Conservation (phyloP, 2,329 filamentous ascomycete species). For the Colletotrichum sp. region DNA sequence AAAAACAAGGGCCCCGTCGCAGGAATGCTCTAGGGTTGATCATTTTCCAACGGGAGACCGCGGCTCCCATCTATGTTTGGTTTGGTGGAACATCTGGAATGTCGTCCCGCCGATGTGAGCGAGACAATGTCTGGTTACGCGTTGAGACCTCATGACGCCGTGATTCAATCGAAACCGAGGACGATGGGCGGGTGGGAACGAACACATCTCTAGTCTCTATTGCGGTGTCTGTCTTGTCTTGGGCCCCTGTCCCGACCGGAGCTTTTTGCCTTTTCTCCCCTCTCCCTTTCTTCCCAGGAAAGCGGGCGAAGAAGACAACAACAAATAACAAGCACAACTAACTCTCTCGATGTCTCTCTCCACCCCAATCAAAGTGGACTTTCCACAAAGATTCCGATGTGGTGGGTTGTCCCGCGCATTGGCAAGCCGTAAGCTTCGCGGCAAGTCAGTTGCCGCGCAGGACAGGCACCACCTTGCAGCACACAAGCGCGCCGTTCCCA, state of each 20-base stretch:
- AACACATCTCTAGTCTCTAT: too few relatives aligned
- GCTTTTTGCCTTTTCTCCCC: not conserved
- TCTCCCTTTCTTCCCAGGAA: not conserved
- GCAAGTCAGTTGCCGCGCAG: not conserved
- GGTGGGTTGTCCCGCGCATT: not conserved
- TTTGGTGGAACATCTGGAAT: not conserved
- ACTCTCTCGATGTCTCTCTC: not conserved
- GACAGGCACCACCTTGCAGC: not conserved
- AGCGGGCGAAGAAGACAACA: not conserved
- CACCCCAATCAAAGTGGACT: not conserved
- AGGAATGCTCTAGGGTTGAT: not conserved
- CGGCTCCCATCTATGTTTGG: not conserved
- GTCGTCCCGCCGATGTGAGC: not conserved
- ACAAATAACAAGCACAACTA: not conserved
- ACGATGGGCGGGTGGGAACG: not conserved
- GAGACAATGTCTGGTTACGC: constrained; percentile 15
- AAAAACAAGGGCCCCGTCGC: not conserved
- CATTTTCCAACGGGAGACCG: not conserved
- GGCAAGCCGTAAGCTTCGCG: not conserved
- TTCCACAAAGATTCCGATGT: not conserved
- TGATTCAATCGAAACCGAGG: not conserved
- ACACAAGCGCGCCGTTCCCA: not conserved
- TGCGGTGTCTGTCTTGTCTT: not conserved
- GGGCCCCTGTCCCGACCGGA: not conserved
- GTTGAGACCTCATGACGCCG: constrained; percentile 4